Evolutionary conservation across 345 rosid species (phyloP).

Genomic region (Cardiospermum halicacabum): DNA sequence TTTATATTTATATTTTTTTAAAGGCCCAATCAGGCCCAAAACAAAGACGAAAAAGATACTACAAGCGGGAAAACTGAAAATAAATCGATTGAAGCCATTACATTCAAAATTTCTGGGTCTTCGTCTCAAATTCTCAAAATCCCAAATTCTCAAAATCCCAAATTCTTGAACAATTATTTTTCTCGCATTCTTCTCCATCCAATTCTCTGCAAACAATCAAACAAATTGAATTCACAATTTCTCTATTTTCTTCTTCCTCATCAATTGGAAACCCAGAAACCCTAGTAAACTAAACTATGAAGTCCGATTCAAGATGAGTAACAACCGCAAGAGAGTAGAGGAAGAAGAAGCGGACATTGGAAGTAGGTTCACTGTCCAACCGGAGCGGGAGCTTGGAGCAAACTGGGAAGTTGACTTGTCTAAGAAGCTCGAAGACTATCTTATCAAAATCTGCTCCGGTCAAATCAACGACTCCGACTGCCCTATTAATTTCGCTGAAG

Average conservation of each 20-base stretch:
- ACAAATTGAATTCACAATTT: not conserved
- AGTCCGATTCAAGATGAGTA: constrained; percentile 24
- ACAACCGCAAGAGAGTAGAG: constrained; percentile 19
- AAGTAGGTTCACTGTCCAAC: constrained; percentile 60
- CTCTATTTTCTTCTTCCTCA: not conserved
- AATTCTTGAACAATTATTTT: not conserved
- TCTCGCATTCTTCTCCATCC: not conserved
- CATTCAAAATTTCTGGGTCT: constrained; percentile 1
- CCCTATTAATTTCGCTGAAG: constrained; percentile 90
- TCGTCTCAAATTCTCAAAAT: not conserved
- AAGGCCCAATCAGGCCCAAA: too few relatives aligned
- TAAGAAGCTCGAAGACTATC: constrained; percentile 80
- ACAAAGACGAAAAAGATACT: not conserved
- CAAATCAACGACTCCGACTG: constrained; percentile 50
- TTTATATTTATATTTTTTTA: too few relatives aligned
- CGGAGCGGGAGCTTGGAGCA: constrained; percentile 83
- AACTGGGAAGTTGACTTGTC: constrained; percentile 94
- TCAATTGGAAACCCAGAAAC: not conserved
- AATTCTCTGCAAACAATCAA: constrained; percentile 17
- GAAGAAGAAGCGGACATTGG: constrained; percentile 26
- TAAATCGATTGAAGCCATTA: not conserved
- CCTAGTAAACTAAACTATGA: constrained; percentile 19
- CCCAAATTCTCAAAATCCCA: constrained; percentile 1
- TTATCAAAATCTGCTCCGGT: constrained; percentile 80
- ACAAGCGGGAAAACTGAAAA: constrained; percentile 22